Evolutionary conservation across 495 filamentous ascomycete species (phyloP).

Genomic region (Lepraria neglecta): DNA sequence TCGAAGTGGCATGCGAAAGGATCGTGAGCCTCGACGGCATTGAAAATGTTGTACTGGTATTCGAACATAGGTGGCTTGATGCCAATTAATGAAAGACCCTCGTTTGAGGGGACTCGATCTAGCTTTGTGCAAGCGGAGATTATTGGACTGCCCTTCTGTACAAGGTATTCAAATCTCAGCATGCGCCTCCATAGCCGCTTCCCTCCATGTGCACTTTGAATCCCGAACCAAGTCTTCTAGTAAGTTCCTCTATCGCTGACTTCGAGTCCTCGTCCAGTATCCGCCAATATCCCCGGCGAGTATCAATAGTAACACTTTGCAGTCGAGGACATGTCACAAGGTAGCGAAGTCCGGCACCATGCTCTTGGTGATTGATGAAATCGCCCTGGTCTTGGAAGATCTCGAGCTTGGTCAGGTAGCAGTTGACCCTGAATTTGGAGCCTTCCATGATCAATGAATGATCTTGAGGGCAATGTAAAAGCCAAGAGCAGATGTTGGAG

Average conservation of each 20-base stretch:
- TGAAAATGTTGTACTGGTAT: no score
- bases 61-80: no score
- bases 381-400: conserved; percentile 1
- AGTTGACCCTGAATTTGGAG: not conserved
- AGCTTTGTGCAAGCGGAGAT: no score
- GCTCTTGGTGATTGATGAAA: not conserved
- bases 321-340: not conserved
- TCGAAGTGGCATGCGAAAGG: no score
- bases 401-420: not conserved
- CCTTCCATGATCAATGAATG: no score
- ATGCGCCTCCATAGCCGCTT: not conserved
- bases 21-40: no score
- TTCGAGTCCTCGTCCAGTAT: conserved; percentile 4
- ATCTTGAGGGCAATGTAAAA: not conserved
- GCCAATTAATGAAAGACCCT: no score
- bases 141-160: no score
- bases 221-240: not conserved
- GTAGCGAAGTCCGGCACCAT: not conserved
- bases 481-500: not conserved
- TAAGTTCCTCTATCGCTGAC: not conserved
- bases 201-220: conserved; percentile 7
- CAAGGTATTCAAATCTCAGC: no score
- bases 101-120: no score
- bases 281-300: conserved; percentile 6
- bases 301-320: not conserved